These are phyloP conservation scores for Yamadazyma conglobata DNA, from an alignment of 1,139 yeast species.

Conservation along the genomic window DNA sequence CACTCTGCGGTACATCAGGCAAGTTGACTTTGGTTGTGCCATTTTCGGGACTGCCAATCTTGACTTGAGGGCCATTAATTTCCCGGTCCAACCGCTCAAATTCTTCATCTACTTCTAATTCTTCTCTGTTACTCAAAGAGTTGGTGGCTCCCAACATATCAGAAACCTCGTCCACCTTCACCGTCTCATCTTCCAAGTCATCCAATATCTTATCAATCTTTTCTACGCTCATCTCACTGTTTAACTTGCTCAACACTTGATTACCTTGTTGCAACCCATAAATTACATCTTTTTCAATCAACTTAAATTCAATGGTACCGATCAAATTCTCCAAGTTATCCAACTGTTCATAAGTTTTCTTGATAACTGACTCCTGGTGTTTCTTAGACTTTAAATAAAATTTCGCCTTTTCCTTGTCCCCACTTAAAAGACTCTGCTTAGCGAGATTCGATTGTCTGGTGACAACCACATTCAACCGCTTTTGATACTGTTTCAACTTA, in stretches of 20 bases:
- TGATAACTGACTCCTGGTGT: slow-evolving; percentile 69
- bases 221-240: slow-evolving; percentile 73
- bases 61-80: slow-evolving; percentile 18
- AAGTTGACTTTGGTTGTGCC: too few relatives aligned
- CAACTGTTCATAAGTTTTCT: slow-evolving; percentile 72
- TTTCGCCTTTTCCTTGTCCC: slow-evolving; percentile 60
- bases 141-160: slow-evolving; percentile 41
- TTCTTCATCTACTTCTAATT: slow-evolving; percentile 66
- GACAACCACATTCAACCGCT: slow-evolving; percentile 53
- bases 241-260: slow-evolving; percentile 65
- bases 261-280: slow-evolving; percentile 81
- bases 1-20: slow-evolving; percentile 21
- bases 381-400: slow-evolving; percentile 72
- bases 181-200: slow-evolving; percentile 76
- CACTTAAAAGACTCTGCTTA: slow-evolving; percentile 48
- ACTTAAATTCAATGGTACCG: slow-evolving; percentile 79
- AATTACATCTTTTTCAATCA: slow-evolving; percentile 81
- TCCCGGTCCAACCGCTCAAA: slow-evolving; percentile 49
- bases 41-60: slow-evolving; percentile 11
- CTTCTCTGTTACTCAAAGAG: slow-evolving; percentile 52
- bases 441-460: slow-evolving; percentile 60
- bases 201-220: slow-evolving; percentile 82
- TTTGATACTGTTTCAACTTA: slow-evolving; percentile 72
- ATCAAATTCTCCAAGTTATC: slow-evolving; percentile 72
- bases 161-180: slow-evolving; percentile 68